A percentile compares a stretch with the other conserved stretches of the same genome.
Conservation (phyloP, 192 early-diverging fungal species). For the Coemansia sp. region DNA sequence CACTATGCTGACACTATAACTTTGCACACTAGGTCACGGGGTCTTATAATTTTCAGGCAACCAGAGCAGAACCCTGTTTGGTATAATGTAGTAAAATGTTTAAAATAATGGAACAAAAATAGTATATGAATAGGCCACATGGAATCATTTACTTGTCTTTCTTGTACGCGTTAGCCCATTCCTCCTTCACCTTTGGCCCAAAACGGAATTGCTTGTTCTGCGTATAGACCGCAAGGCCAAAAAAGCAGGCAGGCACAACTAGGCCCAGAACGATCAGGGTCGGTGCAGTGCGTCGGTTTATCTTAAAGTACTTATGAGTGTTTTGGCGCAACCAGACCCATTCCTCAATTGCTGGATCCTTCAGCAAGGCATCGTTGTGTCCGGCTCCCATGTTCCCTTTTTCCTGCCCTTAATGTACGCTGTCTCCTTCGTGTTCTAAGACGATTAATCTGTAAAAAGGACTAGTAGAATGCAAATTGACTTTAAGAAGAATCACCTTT, state of each 20-base stretch:
- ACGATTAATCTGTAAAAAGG: background rate
- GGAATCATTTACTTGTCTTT: conserved; percentile 16
- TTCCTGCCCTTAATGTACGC: background rate
- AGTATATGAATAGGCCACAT: background rate
- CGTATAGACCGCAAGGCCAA: conserved; percentile 25
- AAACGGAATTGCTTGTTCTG: conserved; percentile 37
- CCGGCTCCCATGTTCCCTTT: conserved; percentile 41
- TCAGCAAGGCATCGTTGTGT: conserved; percentile 45
- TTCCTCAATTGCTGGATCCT: conserved; percentile 56
- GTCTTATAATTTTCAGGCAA: too few species aligned
- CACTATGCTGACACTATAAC: too few species aligned
- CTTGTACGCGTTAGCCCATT: conserved; percentile 47
- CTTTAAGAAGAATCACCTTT: too few species aligned
- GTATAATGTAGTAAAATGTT: background rate
- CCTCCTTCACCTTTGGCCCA: conserved; percentile 39
- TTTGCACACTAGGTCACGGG: too few species aligned
- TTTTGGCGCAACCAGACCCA: conserved; percentile 57
- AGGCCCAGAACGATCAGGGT: conserved; percentile 43
- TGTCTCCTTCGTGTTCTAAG: background rate
- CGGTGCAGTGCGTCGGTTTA: conserved; percentile 48
- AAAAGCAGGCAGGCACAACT: conserved; percentile 26
- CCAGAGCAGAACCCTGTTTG: too few species aligned
- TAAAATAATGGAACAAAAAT: background rate
- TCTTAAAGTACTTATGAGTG: conserved; percentile 54
- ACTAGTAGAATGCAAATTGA: background rate